Evolutionary conservation across 2,329 filamentous ascomycete species (phyloP), one percentile per base, ranked within the genome.

Genomic region (Paracoccidioides brasiliensis): DNA sequence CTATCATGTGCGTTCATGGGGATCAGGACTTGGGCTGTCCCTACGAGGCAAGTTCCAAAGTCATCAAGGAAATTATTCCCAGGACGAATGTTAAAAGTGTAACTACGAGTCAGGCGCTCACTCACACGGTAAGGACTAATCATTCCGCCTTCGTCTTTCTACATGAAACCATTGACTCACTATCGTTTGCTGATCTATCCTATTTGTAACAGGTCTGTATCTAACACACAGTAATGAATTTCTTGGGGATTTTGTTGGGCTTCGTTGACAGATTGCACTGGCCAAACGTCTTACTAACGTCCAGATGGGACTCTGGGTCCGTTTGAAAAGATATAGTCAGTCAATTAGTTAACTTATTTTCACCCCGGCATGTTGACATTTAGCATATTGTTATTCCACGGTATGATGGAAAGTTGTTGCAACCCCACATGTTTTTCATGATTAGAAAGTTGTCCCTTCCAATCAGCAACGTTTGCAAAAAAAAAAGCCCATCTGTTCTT

Each of bases 11-110:
- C 41, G 52, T 67, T 14, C 65, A 68, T 58, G 65, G 64, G 0
- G 62, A 65, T 54, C 59, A 58, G 40, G 66, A 67, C 57, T 30
- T 48, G 57, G 65, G 65, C 37, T 62, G 61, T 49, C 61, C 65
- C 3, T 59, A 60, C 46, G 61, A 64, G 46, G 59, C 60, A 8
- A 63, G 57, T 35, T 55, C 61, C 7, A 55, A 61, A 32, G 42
- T 64, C 43, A 58, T 68, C 28, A 58, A 59, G 51, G 58, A 63
- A 43, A 56, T 66, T 10, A 54, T 63, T 30, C 61, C 58, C 2
- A 56, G 64, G 48, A 56, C 58, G 9, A 40, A 60, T 50, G 61
- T 66, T 49, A 65, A 65, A 56, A 60, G n/a, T 66, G 8, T 66
- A n/a, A n/a, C n/a, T n/a, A 66, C 55, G 57, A 65, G 32, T 61